Evolutionary conservation across 2,329 filamentous ascomycete species (phyloP), one percentile per base, ranked within the genome.

Genomic region (Talaromyces sp.): DNA sequence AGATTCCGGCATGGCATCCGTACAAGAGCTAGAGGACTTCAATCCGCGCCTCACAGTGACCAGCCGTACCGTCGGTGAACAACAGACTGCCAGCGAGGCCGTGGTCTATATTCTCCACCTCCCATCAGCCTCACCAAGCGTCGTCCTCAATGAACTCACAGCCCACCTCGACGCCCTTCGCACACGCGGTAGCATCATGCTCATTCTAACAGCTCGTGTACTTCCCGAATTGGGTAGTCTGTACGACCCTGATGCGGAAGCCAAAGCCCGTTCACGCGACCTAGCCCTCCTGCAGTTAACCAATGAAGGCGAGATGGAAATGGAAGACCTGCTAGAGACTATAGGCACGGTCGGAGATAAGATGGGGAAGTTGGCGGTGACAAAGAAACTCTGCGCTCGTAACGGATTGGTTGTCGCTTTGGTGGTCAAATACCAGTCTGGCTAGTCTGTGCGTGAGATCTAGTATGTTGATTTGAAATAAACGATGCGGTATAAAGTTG

Each of bases 221-320:
- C 49, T 52, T 6, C 49, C 49, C 26, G 49, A 52, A 29, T 26
- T 5, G 49, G 49, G 26, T 6, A 52, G 24, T 2, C 38, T 58
- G 14, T 31, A 8, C 26, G 31, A 56, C 35, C 38, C 56, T 10
- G 46, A 52, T 19, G 56, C 49, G 4, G 56, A 58, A 31, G 46
- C 56, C 11, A 35, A 13, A 13, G 56, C 56, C n/a, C 56, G 46
- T 24, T 46, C 56, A 2, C 56, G 56, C 46, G 49, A 52, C 27
- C 14, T 53, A 13, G 27, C 13, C 11, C n/a, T 31, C 7, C 50
- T 52, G 19, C 56, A 58, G 56, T 13, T 58, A 17, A 31, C 26
- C 29, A 58, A 58, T 29, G 56, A 58, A 17, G 14, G 14, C 26
- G 56, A 58, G 51, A 58, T 58, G 31, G 46, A 41, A 46, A 29